Evolutionary conservation across 2,329 filamentous ascomycete species (phyloP), one percentile per base, ranked within the genome.

Genomic region (Elsinoe australis): DNA sequence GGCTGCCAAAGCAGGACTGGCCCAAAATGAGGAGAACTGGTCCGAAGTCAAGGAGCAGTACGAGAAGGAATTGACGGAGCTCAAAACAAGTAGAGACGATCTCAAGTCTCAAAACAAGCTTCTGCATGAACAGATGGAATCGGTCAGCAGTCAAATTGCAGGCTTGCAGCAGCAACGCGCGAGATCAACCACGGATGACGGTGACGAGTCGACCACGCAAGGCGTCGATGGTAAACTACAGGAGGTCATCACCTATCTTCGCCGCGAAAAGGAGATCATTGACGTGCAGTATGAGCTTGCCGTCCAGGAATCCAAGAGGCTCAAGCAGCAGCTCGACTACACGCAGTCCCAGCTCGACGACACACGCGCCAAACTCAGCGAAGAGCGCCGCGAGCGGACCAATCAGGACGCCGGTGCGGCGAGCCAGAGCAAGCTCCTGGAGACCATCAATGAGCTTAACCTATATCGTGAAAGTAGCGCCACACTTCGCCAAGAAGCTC

Each of bases 211-310:
- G 50, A 70, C 54, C 10, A 53, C 29, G 51, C 74, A 79, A 44
- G 72, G 79, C 28, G 80, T 78, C 32, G 70, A 82, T 7, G 85
- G 87, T 55, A 86, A 85, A 47, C 77, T 95, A 7, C 85, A 92
- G 53, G 90, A 96, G 59, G 79, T 98, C 49, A 94, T 94, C 67
- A 84, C 79, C 53, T 98, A 92, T 64, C 72, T 98, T 52, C 83
- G 90, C 36, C 84, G 87, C 33, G 94, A 98, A 68, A 98, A 96
- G 71, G 92, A 96, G 63, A 96, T 98, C 55, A 77, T 95, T 6
- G 90, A 98, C 58, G 87, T 95, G n/a, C 90, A 96, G 60, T 85
- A 88, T 58, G 89, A 95, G 57, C 74, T 96, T 35, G 89, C 90
- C 58, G 75, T 82, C 0, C 87, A 94, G 58, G 92, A 98, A 66